Conservation (phyloP, 1,284 basidiomycete genomes). For the Jaminaea rosea region DNA sequence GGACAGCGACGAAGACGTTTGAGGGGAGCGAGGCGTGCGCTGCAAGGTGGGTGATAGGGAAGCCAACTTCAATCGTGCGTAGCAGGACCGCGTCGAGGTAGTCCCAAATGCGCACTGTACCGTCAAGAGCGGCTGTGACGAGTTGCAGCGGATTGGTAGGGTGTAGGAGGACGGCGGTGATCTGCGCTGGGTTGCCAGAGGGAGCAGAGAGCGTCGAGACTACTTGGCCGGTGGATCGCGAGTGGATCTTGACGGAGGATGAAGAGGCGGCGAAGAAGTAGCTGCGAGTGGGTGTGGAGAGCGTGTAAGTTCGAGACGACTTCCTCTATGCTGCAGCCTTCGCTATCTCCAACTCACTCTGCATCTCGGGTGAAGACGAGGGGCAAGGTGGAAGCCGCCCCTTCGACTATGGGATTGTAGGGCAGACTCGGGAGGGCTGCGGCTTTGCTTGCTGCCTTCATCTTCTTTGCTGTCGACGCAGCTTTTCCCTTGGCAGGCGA, state of each 20-base stretch:
- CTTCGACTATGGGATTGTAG: background rate
- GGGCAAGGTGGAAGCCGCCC: background rate
- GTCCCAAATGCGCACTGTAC: slow-evolving; percentile 82
- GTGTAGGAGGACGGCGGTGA: slow-evolving; percentile 66
- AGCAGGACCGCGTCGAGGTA: slow-evolving; percentile 76
- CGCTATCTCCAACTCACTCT: background rate
- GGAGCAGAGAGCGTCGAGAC: slow-evolving; percentile 35
- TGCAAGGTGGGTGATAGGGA: slow-evolving; percentile 66
- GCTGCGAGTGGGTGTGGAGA: slow-evolving; percentile 2
- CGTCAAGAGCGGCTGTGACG: slow-evolving; percentile 74
- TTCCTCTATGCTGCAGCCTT: background rate
- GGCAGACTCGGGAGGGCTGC: slow-evolving; percentile 1
- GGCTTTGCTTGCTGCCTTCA: background rate
- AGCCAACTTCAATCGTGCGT: slow-evolving; percentile 51
- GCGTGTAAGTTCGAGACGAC: background rate
- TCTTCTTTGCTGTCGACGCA: background rate
- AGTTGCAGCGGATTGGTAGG: slow-evolving; percentile 83
- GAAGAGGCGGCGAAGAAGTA: slow-evolving; percentile 38
- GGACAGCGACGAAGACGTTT: slow-evolving; percentile 60
- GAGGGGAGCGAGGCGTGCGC: slow-evolving; percentile 62
- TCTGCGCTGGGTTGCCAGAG: slow-evolving; percentile 24
- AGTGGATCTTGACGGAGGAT: slow-evolving; percentile 33
- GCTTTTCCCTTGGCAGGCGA: background rate
- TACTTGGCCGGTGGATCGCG: slow-evolving; percentile 33
- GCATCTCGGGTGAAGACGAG: slow-evolving; percentile 2